Conservation (phyloP, 495 filamentous ascomycete genomes). For the Aspergillus saccharolyticus region DNA sequence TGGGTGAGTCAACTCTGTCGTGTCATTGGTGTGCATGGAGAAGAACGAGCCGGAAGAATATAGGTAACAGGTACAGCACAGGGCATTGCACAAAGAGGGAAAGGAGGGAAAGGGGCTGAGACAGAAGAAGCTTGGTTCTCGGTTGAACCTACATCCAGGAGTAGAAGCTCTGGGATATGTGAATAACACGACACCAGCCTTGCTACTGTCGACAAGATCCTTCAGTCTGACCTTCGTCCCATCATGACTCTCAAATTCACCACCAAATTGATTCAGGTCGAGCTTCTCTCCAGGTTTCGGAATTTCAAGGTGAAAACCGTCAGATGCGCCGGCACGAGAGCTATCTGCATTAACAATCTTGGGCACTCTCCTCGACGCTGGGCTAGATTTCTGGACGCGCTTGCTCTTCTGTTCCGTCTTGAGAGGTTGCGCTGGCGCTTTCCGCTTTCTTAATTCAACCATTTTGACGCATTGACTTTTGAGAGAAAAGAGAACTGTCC, state of each 20-base stretch:
- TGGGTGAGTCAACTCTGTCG: conserved; percentile 4
- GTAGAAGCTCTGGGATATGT: conserved; percentile 96
- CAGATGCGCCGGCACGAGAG: conserved; percentile 14
- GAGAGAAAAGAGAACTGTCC: too few species aligned
- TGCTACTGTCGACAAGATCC: conserved; percentile 73
- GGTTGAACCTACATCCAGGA: conserved; percentile 73
- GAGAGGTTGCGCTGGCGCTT: conserved; percentile 53
- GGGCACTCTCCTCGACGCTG: conserved; percentile 34
- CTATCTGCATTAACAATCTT: conserved; percentile 20
- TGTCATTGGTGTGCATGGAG: neutral
- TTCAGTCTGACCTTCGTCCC: conserved; percentile 71
- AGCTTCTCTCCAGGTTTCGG: conserved; percentile 51
- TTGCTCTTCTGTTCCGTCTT: conserved; percentile 53
- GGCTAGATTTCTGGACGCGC: conserved; percentile 41
- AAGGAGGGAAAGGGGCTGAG: conserved; percentile 7
- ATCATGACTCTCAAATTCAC: conserved; percentile 79
- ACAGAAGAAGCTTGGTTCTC: neutral
- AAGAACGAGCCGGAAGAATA: neutral
- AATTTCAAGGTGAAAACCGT: conserved; percentile 7
- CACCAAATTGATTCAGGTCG: conserved; percentile 67
- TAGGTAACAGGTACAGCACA: neutral
- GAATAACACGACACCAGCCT: conserved; percentile 83
- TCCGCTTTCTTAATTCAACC: conserved; percentile 72
- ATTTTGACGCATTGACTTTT: too few species aligned
- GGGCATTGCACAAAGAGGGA: neutral